Percentiles rank a stretch among this genome's conserved stretches.
These are phyloP conservation scores for Pilasporangium apinafurcum DNA, from an alignment of 352 stramenopile species.

Conservation along the genomic window DNA sequence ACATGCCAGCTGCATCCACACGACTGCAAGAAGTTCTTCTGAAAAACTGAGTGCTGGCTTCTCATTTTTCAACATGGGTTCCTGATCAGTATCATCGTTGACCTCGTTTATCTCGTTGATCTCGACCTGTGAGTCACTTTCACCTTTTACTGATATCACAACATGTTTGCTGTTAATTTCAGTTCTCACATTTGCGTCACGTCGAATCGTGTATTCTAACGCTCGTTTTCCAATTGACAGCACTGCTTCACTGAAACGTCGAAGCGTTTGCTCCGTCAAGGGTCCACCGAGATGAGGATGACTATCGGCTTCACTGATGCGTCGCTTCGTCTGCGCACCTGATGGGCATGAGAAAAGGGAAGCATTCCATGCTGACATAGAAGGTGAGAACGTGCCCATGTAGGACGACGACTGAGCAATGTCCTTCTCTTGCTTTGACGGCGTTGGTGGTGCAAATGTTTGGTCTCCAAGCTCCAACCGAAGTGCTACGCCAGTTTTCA, in stretches of 20 bases:
- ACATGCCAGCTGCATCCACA: constrained; percentile 80
- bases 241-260: constrained; percentile 58
- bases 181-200: constrained; percentile 9
- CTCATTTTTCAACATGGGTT: constrained; percentile 10
- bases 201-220: constrained; percentile 34
- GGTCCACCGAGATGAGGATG: constrained; percentile 42
- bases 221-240: constrained; percentile 57
- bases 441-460: constrained; percentile 7
- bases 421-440: constrained; percentile 1
- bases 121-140: constrained; percentile 2
- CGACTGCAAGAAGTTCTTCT: constrained; percentile 58
- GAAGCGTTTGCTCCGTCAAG: constrained; percentile 51
- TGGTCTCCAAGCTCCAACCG: constrained; percentile 53
- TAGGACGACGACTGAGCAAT: constrained; percentile 2
- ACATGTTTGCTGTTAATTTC: constrained; percentile 5
- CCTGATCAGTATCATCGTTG: constrained; percentile 1
- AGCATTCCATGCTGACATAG: background rate
- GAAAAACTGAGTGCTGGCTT: constrained; percentile 33
- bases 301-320: constrained; percentile 50
- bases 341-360: constrained; percentile 4
- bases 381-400: background rate
- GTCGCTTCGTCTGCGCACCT: constrained; percentile 11
- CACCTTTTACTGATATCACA: constrained; percentile 3
- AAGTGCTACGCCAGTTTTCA: constrained; percentile 77
- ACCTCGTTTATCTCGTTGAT: background rate